A percentile compares a stretch with the other conserved stretches of the same genome.
Evolutionary conservation across 768 basidiomycete species (phyloP).

Genomic region (Crucibulum laeve): DNA sequence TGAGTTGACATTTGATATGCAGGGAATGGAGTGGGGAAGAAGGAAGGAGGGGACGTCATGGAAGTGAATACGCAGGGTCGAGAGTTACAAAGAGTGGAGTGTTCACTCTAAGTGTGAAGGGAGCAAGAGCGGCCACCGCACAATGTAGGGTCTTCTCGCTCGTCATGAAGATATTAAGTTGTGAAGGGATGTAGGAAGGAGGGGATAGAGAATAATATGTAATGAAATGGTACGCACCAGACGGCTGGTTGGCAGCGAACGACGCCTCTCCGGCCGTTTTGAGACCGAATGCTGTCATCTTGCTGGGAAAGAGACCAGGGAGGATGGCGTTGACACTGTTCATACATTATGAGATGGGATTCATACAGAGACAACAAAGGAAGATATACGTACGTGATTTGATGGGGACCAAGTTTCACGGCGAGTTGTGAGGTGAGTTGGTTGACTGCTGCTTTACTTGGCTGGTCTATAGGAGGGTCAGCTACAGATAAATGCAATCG

Average conservation of each 20-base stretch:
- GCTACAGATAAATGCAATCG: background rate
- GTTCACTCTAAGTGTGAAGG: no score
- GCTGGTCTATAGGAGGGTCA: constrained; percentile 47
- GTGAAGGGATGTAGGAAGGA: background rate
- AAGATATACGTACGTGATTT: constrained; percentile 57
- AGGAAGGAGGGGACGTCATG: background rate
- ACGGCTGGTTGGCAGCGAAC: constrained; percentile 55
- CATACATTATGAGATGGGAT: background rate
- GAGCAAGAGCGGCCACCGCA: no score
- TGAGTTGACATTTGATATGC: background rate
- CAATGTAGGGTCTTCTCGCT: no score
- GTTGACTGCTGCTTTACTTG: constrained; percentile 85
- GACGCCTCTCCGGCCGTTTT: constrained; percentile 47
- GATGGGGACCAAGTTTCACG: constrained; percentile 50
- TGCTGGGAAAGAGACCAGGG: constrained; percentile 83
- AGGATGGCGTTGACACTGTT: constrained; percentile 80
- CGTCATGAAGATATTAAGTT: background rate
- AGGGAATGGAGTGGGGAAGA: background rate
- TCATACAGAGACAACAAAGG: constrained; percentile 3
- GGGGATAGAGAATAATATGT: background rate
- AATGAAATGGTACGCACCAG: constrained; percentile 37
- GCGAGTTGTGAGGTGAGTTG: constrained; percentile 75
- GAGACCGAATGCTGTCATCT: constrained; percentile 78
- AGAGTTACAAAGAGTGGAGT: no score
- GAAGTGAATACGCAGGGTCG: no score